These are phyloP conservation scores for Metschnikowia gelsemii DNA, from an alignment of 805 yeast species.

Conservation along the genomic window DNA sequence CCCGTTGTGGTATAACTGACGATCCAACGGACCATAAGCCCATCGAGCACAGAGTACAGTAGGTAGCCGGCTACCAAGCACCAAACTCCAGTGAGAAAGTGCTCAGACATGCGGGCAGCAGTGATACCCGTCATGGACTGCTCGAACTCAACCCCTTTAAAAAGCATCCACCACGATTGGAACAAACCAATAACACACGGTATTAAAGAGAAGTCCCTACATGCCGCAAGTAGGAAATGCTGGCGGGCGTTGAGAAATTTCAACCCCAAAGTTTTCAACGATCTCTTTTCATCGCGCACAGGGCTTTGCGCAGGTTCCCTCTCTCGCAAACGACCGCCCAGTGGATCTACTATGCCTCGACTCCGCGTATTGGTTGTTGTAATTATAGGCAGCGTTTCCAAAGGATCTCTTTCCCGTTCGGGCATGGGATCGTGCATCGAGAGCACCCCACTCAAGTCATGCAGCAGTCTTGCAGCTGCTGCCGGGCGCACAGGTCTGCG, in stretches of 20 bases:
- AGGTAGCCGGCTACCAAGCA: conserved; percentile 84
- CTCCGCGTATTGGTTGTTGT: conserved; percentile 15
- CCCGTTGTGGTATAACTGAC: conserved; percentile 87
- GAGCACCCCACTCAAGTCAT: conserved; percentile 4
- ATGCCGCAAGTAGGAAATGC: conserved; percentile 71
- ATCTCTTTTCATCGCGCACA: conserved; percentile 20
- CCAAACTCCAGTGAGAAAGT: conserved; percentile 86
- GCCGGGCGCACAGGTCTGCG: conserved; percentile 11
- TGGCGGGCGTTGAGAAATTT: conserved; percentile 72
- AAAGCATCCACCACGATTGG: conserved; percentile 43
- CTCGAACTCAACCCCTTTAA: conserved; percentile 23
- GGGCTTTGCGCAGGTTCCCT: conserved; percentile 17
- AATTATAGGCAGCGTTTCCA: conserved; percentile 12
- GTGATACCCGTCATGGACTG: conserved; percentile 34
- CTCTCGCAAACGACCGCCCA: conserved; percentile 6
- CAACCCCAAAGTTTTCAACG: conserved; percentile 60
- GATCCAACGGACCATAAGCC: conserved; percentile 90
- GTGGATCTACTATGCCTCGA: conserved; percentile 2
- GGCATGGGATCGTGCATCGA: neutral
- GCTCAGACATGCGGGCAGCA: conserved; percentile 71
- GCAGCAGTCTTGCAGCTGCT: conserved; percentile 6
- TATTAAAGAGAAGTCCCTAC: conserved; percentile 72
- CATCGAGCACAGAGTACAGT: conserved; percentile 80
- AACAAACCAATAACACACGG: conserved; percentile 61
- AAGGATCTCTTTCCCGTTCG: conserved; percentile 6